A percentile compares a stretch with the other conserved stretches of the same genome.
These are phyloP conservation scores for Saccharomyces kudriavzevii DNA, from an alignment of 805 yeast genomes.

Conservation along the genomic window DNA sequence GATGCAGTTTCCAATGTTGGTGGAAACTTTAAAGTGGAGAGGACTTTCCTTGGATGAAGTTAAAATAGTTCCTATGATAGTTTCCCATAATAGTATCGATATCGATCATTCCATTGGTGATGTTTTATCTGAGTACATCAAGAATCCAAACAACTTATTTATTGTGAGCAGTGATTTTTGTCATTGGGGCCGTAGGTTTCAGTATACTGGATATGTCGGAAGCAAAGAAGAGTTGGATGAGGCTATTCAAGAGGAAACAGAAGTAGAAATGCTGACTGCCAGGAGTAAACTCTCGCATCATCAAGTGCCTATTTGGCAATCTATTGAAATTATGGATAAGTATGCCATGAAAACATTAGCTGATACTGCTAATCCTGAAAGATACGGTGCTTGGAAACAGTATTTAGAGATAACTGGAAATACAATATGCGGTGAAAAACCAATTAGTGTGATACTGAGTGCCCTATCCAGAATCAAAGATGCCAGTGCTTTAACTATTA, in stretches of 20 bases:
- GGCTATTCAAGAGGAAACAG: slow-evolving; percentile 29
- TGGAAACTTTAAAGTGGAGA: slow-evolving; percentile 46
- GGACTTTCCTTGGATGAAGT: slow-evolving; percentile 32
- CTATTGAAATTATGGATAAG: slow-evolving; percentile 68
- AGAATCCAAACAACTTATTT: slow-evolving; percentile 51
- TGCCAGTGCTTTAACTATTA: slow-evolving; percentile 9
- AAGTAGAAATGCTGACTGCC: slow-evolving; percentile 24
- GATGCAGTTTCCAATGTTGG: slow-evolving; percentile 71
- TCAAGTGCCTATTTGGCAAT: slow-evolving; percentile 50
- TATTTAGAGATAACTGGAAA: slow-evolving; percentile 69
- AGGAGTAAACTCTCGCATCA: slow-evolving; percentile 23
- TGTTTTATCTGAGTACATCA: slow-evolving; percentile 46
- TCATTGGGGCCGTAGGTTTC: slow-evolving; percentile 80
- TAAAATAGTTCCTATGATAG: slow-evolving; percentile 67
- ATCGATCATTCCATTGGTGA: slow-evolving; percentile 41
- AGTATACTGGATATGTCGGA: slow-evolving; percentile 45
- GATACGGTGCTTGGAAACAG: slow-evolving; percentile 50
- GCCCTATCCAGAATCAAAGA: slow-evolving; percentile 30
- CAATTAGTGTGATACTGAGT: slow-evolving; percentile 57
- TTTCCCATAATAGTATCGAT: slow-evolving; percentile 49
- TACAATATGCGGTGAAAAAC: slow-evolving; percentile 90
- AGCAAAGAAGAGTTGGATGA: slow-evolving; percentile 20
- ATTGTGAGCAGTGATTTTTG: slow-evolving; percentile 87
- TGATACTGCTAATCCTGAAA: slow-evolving; percentile 41
- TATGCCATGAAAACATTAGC: slow-evolving; percentile 51